phyloP scores from a whole-genome alignment of 148 eudicot genomes.

The Persicaria tinctoria region DNA sequence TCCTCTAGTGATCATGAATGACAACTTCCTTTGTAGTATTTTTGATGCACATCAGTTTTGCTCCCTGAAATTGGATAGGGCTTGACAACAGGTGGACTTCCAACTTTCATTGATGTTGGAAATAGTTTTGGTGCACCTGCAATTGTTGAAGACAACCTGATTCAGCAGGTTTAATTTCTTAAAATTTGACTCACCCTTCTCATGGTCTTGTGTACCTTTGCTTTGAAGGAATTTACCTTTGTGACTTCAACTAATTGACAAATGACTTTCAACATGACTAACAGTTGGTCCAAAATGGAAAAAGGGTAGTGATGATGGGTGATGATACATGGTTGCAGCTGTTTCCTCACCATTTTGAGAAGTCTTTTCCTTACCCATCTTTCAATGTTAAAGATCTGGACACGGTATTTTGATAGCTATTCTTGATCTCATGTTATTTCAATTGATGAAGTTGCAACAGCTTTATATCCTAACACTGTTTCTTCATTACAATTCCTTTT shows the following conservation, averaged over 20 bases:
- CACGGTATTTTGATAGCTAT: slow-evolving; percentile 47
- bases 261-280: slow-evolving; percentile 5
- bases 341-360: slow-evolving; percentile 83
- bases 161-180: slow-evolving; percentile 54
- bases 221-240: background rate
- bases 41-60: slow-evolving; percentile 11
- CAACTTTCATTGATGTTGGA: slow-evolving; percentile 95
- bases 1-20: background rate
- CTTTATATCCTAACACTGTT: background rate
- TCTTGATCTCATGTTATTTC: background rate
- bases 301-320: slow-evolving; percentile 97
- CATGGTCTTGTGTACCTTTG: slow-evolving; percentile 1
- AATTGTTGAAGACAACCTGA: slow-evolving; percentile 85
- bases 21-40: background rate
- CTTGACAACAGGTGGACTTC: slow-evolving; percentile 98
- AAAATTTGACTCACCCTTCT: background rate
- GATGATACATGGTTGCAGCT: slow-evolving; percentile 97
- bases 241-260: background rate
- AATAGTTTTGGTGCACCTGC: slow-evolving; percentile 99
- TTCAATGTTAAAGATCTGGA: slow-evolving; percentile 95
- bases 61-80: slow-evolving; percentile 45
- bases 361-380: slow-evolving; percentile 86
- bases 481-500: slow-evolving; percentile 2
- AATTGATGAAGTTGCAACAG: background rate
- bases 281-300: slow-evolving; percentile 86